phyloP scores from a whole-genome alignment of 2,329 filamentous ascomycete species.

The Trichoderma polysporum region DNA sequence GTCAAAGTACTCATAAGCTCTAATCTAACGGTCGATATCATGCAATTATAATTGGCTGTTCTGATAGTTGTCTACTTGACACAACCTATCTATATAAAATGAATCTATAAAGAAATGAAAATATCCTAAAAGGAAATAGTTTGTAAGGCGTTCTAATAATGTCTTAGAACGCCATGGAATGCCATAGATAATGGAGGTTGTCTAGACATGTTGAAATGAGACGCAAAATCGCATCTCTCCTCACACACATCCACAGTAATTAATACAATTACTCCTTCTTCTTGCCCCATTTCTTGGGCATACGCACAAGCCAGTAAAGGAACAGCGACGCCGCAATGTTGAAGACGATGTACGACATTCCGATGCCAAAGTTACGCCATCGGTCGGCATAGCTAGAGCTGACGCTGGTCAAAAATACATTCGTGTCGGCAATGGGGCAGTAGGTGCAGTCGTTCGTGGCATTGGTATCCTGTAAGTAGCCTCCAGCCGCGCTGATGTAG shows the following conservation, averaged over 20 bases:
- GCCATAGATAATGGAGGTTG: not conserved
- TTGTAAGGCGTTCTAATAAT: not conserved
- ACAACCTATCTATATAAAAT: not conserved
- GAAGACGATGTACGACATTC: conserved; percentile 6
- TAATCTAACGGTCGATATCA: not conserved
- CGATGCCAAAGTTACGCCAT: conserved; percentile 16
- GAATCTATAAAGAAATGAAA: not conserved
- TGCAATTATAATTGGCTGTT: not conserved
- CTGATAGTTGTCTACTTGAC: not conserved
- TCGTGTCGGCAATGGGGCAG: conserved; percentile 10
- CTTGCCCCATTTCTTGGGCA: conserved; percentile 42
- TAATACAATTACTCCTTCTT: not conserved
- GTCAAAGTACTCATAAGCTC: not conserved
- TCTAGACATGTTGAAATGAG: not conserved
- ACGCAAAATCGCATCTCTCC: not conserved
- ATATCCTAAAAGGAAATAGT: not conserved
- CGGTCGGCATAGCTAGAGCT: conserved; percentile 6
- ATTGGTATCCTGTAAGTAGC: not conserved
- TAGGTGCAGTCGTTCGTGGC: conserved; percentile 8
- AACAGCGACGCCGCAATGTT: conserved; percentile 13
- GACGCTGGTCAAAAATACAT: conserved; percentile 7
- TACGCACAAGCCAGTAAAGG: conserved; percentile 14
- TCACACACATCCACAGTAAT: not conserved
- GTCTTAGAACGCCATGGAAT: not conserved
- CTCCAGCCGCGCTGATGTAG: conserved; percentile 41